phyloP scores from a whole-genome alignment of 2,329 filamentous ascomycete genomes.

The Rhexocercosporidium sp. region DNA sequence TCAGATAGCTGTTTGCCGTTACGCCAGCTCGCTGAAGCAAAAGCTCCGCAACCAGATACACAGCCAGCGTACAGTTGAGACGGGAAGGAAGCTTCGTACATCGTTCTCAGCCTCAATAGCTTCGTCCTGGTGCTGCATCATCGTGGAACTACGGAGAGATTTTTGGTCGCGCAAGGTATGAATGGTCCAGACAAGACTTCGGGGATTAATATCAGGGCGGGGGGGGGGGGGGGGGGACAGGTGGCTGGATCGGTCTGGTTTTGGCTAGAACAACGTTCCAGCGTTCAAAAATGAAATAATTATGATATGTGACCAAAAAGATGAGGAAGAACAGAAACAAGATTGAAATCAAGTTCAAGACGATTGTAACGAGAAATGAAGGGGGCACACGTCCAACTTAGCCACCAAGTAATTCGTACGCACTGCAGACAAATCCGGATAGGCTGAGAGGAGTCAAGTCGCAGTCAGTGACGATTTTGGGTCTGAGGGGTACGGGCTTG shows the following conservation, averaged over 20 bases:
- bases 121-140: conserved; percentile 8
- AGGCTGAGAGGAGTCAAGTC: neutral
- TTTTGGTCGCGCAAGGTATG: neutral
- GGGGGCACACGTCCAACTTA: conserved; percentile 1
- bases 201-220: neutral
- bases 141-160: neutral
- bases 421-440: conserved; percentile 1
- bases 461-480: conserved; percentile 8
- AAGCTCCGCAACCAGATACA: neutral
- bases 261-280: neutral
- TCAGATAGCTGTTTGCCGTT: neutral
- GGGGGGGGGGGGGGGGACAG: conserved; percentile 7
- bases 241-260: neutral
- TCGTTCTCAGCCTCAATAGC: conserved; percentile 18
- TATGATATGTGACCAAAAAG: neutral
- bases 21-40: neutral
- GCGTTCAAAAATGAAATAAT: neutral
- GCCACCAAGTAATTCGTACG: neutral
- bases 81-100: conserved; percentile 10
- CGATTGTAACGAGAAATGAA: neutral
- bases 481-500: conserved; percentile 7
- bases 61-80: neutral
- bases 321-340: neutral
- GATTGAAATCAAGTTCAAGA: neutral
- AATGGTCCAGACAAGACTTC: neutral